These are phyloP conservation scores for Beauveria sp. DNA, from an alignment of 2,329 filamentous ascomycete genomes.

Conservation along the genomic window DNA sequence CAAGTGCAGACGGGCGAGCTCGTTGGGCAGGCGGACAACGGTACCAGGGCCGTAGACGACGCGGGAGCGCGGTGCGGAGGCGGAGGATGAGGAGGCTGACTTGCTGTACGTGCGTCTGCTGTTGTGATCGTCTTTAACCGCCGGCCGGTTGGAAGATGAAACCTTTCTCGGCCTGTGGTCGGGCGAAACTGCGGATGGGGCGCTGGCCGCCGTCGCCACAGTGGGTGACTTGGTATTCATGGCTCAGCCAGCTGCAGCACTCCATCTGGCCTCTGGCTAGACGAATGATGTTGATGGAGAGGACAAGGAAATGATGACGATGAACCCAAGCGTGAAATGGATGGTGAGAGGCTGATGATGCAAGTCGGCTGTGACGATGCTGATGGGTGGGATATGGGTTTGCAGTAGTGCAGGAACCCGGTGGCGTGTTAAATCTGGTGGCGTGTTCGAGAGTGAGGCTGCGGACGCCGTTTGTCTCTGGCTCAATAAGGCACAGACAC, in stretches of 20 bases:
- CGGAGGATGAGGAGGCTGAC: conserved; percentile 1
- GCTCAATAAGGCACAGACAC: neutral
- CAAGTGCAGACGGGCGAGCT: conserved; percentile 25
- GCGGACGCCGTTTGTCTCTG: neutral
- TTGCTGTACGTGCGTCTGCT: neutral
- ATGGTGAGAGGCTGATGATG: neutral
- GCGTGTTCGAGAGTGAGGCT: neutral
- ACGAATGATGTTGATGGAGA: neutral
- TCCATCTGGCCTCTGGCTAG: conserved; percentile 8
- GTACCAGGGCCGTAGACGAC: conserved; percentile 28
- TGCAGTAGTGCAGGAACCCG: neutral
- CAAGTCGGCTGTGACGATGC: neutral
- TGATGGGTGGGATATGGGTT: neutral
- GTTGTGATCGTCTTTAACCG: neutral
- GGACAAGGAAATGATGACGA: neutral
- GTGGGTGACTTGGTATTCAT: conserved; percentile 2
- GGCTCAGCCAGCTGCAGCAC: neutral
- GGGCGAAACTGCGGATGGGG: neutral
- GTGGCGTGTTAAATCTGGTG: neutral
- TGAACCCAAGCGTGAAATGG: neutral
- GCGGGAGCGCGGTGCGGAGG: conserved; percentile 20
- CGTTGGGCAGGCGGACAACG: conserved; percentile 24
- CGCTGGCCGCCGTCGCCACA: conserved; percentile 4
- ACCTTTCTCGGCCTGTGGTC: neutral
- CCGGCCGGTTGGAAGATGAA: conserved; percentile 5